Conservation (phyloP, 108 stramenopile genomes). For the Aurantiochytrium sp. region DNA sequence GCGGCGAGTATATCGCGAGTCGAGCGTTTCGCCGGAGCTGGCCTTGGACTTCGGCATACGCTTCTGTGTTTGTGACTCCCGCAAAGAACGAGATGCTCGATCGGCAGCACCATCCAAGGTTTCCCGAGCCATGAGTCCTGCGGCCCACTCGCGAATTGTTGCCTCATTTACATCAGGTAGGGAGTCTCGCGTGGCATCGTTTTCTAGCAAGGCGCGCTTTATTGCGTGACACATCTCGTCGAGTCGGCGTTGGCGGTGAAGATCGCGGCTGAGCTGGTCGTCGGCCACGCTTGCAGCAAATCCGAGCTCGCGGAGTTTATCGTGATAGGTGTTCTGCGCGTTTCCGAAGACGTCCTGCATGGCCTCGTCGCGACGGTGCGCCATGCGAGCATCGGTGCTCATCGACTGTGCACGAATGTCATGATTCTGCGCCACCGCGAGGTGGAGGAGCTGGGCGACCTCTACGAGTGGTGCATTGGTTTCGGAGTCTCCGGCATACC, state of each 20-base stretch:
- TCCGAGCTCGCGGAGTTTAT: background rate
- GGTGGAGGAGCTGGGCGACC: background rate
- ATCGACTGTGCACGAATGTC: background rate
- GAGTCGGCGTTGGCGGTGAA: background rate
- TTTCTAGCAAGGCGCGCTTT: background rate
- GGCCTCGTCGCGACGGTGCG: background rate
- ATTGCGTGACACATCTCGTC: constrained; percentile 9
- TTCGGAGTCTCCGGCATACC: background rate
- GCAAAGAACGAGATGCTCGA: too few relatives aligned
- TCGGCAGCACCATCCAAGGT: background rate
- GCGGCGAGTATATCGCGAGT: background rate
- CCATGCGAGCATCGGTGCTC: background rate
- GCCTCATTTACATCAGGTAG: background rate
- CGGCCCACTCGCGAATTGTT: background rate
- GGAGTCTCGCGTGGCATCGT: background rate
- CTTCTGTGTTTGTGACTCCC: background rate
- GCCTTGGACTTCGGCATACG: background rate
- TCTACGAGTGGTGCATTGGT: background rate
- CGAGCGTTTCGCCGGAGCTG: background rate
- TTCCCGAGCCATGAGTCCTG: background rate
- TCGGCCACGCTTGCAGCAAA: background rate
- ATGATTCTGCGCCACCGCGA: background rate
- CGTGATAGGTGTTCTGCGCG: background rate
- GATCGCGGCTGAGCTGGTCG: background rate
- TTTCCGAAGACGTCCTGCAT: background rate